Evolutionary conservation across 2,329 filamentous ascomycete species (phyloP).

Genomic region (Colletotrichum simmondsii): DNA sequence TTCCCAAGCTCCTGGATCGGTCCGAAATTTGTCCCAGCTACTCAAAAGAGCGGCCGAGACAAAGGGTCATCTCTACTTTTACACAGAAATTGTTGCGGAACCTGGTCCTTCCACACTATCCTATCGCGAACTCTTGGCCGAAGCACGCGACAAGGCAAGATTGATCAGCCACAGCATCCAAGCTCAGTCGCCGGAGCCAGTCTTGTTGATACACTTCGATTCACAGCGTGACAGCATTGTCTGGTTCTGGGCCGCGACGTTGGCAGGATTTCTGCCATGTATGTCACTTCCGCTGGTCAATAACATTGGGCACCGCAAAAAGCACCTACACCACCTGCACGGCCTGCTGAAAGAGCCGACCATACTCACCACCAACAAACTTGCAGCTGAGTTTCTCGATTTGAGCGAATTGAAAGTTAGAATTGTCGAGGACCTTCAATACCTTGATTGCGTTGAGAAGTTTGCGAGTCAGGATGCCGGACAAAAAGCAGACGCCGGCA

Average conservation of each 20-base stretch:
- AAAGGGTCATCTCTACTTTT: not conserved
- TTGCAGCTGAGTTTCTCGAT: slow-evolving; percentile 15
- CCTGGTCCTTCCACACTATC: not conserved
- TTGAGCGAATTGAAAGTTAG: slow-evolving; percentile 10
- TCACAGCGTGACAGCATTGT: slow-evolving; percentile 20
- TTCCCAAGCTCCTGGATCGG: not conserved
- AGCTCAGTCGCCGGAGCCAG: slow-evolving; percentile 2
- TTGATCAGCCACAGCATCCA: slow-evolving; percentile 1
- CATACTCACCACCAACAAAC: slow-evolving; percentile 12
- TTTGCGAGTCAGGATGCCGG: not conserved
- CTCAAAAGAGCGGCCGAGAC: not conserved
- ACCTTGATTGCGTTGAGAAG: not conserved
- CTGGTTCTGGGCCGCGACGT: slow-evolving; percentile 29
- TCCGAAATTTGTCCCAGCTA: not conserved
- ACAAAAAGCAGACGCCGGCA: not conserved
- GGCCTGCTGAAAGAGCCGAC: slow-evolving; percentile 1
- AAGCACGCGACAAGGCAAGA: slow-evolving; percentile 8
- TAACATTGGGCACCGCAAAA: slow-evolving; percentile 17
- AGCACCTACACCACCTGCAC: slow-evolving; percentile 18
- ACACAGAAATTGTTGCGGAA: not conserved
- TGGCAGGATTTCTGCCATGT: slow-evolving; percentile 13
- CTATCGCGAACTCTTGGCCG: slow-evolving; percentile 10
- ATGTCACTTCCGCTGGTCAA: slow-evolving; percentile 26
- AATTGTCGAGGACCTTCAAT: slow-evolving; percentile 7
- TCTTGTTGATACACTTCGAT: slow-evolving; percentile 25